Conservation (phyloP, 768 basidiomycete genomes). For the Cantharellus anzutake region DNA sequence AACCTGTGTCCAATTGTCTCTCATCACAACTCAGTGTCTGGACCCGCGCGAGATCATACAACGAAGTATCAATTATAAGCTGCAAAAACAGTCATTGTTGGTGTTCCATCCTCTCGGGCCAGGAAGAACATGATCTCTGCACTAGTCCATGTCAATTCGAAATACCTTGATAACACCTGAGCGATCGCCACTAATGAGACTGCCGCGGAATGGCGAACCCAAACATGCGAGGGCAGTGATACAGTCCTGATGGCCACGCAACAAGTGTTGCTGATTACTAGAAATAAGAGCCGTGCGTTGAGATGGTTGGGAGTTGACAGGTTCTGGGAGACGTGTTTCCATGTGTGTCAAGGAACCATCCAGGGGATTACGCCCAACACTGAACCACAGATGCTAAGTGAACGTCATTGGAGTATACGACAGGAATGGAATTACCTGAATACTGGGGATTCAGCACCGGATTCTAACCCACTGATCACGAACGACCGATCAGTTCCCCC, state of each 20-base stretch:
- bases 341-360: constrained; percentile 6
- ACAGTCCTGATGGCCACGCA: constrained; percentile 80
- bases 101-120: too few relatives aligned
- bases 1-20: too few relatives aligned
- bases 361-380: neutral
- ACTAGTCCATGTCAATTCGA: constrained; percentile 14
- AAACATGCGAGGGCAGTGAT: constrained; percentile 72
- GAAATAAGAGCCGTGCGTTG: constrained; percentile 63
- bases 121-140: too few relatives aligned
- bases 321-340: constrained; percentile 16
- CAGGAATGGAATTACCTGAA: constrained; percentile 37
- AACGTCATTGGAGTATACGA: constrained; percentile 9
- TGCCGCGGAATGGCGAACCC: constrained; percentile 83
- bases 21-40: too few relatives aligned
- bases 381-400: neutral
- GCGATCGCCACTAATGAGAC: constrained; percentile 81
- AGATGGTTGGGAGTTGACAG: constrained; percentile 40
- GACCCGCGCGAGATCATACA: too few relatives aligned
- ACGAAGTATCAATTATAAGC: too few relatives aligned
- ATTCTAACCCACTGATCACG: constrained; percentile 61
- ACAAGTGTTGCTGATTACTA: constrained; percentile 63
- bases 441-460: constrained; percentile 51
- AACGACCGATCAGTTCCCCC: constrained; percentile 49
- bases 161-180: constrained; percentile 80
- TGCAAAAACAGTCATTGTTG: too few relatives aligned